Evolutionary conservation across 2,329 filamentous ascomycete species (phyloP), one percentile per base, ranked within the genome.

Genomic region (Penicillium capsulatum): DNA sequence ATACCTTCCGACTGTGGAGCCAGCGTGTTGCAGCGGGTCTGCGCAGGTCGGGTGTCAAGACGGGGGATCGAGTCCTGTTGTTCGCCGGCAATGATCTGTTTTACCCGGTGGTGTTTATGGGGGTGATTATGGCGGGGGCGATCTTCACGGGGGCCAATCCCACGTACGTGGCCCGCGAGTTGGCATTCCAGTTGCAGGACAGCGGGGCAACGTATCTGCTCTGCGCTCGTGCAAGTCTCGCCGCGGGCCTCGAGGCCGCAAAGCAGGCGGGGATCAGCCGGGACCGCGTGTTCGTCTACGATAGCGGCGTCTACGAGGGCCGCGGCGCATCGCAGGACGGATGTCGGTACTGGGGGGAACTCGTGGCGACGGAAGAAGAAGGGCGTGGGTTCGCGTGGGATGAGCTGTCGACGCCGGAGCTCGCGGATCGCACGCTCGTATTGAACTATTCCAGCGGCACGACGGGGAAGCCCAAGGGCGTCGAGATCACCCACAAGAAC

Each of bases 381-480:
- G 84, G 77, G 1, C 63, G 69, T 2, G 57, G 55, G 2, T 90
- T 84, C 60, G 63, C 67, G 33, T 92, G 86, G 86, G 60, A 75
- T 11, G 48, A 58, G 3, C 40, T 60, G 7, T 30, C 46, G 7
- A 64, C 55, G 4, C 77, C 78, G 1, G 79, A 51, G 4, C 34
- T 49, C 27, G 49, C 60, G 2, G 44, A 51, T 30, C 50, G 44
- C n/a, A 63, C 59, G 3, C 51, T 83, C 50, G 82, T 79, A 16
- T 75, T 94, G 46, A 92, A 94, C 63, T 94, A 91, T 65, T 85
- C 80, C 48, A 64, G 60, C 34, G 69, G 86, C 8, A 90, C 84
- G 1, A 94, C 88, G 0, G 87, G 88, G 5, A 73, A 88, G 3
- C 86, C 87, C 7, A 94, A 94, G 61, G 88, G 88, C 8, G 87